phyloP scores from a whole-genome alignment of 2,329 filamentous ascomycete species.

The Emericellopsis cladophorae region DNA sequence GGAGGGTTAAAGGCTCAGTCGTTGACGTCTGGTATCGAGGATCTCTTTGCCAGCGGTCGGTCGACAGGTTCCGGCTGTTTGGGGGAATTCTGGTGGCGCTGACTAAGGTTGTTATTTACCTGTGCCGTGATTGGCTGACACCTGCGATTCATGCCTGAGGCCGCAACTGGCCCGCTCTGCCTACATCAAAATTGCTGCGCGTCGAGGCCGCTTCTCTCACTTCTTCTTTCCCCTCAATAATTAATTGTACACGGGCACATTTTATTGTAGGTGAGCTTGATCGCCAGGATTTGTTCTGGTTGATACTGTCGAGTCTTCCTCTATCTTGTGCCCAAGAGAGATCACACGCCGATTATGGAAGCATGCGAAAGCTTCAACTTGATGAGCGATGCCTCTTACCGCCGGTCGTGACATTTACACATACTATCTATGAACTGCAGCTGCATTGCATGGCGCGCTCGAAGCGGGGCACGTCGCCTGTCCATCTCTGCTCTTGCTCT shows the following conservation, averaged over 20 bases:
- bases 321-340: conserved; percentile 61
- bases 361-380: conserved; percentile 49
- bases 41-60: conserved; percentile 10
- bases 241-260: conserved; percentile 54
- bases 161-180: conserved; percentile 4
- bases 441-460: conserved; percentile 84
- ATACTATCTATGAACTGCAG: conserved; percentile 61
- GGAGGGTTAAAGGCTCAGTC: conserved; percentile 22
- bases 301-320: conserved; percentile 51
- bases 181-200: conserved; percentile 1
- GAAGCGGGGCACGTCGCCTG: conserved; percentile 68
- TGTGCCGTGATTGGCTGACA: conserved; percentile 25
- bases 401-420: conserved; percentile 54
- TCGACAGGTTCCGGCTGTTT: conserved; percentile 5
- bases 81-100: conserved; percentile 22
- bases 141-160: conserved; percentile 22
- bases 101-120: conserved; percentile 23
- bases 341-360: conserved; percentile 57
- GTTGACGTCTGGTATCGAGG: conserved; percentile 22
- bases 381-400: conserved; percentile 58
- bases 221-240: conserved; percentile 28
- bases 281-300: conserved; percentile 20
- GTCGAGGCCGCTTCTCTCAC: conserved; percentile 7
- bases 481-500: conserved; percentile 71
- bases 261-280: conserved; percentile 63